phyloP scores from a whole-genome alignment of 495 filamentous ascomycete species.

The Lindgomyces ingoldianus region DNA sequence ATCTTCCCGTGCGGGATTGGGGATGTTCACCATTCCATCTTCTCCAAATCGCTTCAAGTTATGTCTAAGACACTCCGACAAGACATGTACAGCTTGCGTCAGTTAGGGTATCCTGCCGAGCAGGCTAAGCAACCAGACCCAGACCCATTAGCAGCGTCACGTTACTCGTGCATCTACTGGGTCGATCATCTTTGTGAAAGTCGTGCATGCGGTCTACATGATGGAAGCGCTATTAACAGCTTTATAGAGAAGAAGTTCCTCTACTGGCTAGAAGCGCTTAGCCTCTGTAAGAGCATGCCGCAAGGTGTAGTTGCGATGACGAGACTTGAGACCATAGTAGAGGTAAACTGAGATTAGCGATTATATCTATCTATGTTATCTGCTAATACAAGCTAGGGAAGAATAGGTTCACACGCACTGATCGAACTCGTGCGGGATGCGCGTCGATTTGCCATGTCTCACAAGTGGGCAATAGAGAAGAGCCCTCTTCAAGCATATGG shows the following conservation, averaged over 20 bases:
- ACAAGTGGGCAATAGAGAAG: no score
- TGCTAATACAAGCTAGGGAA: not conserved
- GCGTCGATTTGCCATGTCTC: no score
- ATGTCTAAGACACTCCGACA: no score
- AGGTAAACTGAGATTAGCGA: not conserved
- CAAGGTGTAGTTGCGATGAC: conserved; percentile 1
- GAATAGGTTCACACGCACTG: not conserved
- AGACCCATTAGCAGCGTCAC: conserved; percentile 41
- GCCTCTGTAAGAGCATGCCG: conserved; percentile 3
- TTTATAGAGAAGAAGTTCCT: not conserved
- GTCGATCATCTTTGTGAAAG: not conserved
- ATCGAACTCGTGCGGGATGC: no score
- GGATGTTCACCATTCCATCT: not conserved
- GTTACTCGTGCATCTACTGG: conserved; percentile 48
- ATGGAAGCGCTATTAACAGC: not conserved
- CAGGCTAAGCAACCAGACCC: conserved; percentile 27
- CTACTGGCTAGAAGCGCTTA: no score
- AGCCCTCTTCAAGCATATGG: no score
- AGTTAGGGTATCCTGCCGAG: conserved; percentile 28
- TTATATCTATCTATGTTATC: not conserved
- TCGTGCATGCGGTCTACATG: not conserved
- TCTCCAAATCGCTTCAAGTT: not conserved
- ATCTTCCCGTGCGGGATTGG: not conserved
- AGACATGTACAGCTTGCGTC: not conserved
- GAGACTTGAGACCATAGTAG: not conserved